These are phyloP conservation scores for Vickermania spadyakhi DNA, from an alignment of 208 protist genomes.

Conservation along the genomic window DNA sequence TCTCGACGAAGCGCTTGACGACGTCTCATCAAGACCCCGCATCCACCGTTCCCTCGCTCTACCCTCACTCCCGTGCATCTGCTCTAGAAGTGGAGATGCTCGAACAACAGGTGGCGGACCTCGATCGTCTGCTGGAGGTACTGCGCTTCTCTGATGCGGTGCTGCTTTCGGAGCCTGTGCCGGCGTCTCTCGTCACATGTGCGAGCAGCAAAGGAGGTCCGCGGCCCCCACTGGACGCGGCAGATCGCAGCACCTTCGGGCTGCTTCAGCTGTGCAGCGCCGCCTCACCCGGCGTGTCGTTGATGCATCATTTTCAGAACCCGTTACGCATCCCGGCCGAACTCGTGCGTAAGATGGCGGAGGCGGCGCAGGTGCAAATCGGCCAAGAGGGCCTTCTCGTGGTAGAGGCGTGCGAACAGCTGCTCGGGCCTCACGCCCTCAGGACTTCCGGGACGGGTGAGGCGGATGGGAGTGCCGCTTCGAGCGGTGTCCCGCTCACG, in stretches of 20 bases:
- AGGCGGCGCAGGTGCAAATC: too few species aligned
- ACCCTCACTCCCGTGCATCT: too few species aligned
- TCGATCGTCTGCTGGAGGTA: slow-evolving; percentile 18
- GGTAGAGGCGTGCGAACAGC: too few species aligned
- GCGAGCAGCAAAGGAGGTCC: slow-evolving; percentile 20
- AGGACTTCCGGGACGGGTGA: not conserved
- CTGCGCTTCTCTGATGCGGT: slow-evolving; percentile 36
- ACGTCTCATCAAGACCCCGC: slow-evolving; percentile 1
- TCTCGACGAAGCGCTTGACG: not conserved
- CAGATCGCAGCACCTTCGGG: not conserved
- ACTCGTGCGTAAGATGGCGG: too few species aligned
- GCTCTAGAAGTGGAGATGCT: not conserved
- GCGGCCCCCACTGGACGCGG: not conserved
- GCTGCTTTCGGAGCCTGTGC: slow-evolving; percentile 11
- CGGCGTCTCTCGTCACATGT: slow-evolving; percentile 13
- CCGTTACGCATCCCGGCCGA: not conserved
- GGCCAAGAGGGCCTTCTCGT: too few species aligned
- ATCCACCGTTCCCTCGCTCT: not conserved
- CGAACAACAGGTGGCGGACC: not conserved
- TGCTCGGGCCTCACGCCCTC: too few species aligned
- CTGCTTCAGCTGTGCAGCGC: not conserved
- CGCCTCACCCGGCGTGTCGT: not conserved
- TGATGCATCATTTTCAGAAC: not conserved
- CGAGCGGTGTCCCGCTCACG: not conserved
- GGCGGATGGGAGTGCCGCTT: not conserved